Conservation (phyloP, 2,329 filamentous ascomycete species). For the Grosmannia serpens region DNA sequence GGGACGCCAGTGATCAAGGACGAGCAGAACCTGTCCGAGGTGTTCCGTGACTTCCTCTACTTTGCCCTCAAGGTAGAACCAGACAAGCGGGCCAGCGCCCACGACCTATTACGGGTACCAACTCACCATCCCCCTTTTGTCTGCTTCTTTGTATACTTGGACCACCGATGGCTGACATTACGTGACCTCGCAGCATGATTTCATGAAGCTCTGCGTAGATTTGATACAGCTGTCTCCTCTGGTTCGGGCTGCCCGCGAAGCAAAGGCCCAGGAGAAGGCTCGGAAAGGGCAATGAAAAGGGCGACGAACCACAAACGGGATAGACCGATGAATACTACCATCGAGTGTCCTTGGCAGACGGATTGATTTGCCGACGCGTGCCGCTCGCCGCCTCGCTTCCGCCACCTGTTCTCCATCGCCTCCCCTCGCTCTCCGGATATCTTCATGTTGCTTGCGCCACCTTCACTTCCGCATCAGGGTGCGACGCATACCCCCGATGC, state of each 20-base stretch:
- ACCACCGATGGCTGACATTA: slow-evolving; percentile 5
- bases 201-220: slow-evolving; percentile 67
- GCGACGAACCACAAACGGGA: too few relatives aligned
- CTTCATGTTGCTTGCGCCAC: not conserved
- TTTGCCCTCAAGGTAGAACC: slow-evolving; percentile 94
- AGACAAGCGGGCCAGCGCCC: slow-evolving; percentile 89
- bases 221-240: slow-evolving; percentile 71
- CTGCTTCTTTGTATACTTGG: slow-evolving; percentile 4
- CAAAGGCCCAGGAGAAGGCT: slow-evolving; percentile 74
- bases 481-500: not conserved
- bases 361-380: not conserved
- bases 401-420: not conserved
- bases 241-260: slow-evolving; percentile 74
- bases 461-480: not conserved
- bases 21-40: slow-evolving; percentile 64
- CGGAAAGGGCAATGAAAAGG: slow-evolving; percentile 42
- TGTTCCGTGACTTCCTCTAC: slow-evolving; percentile 85
- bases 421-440: not conserved
- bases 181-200: slow-evolving; percentile 50
- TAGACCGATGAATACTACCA: too few relatives aligned
- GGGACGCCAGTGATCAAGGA: slow-evolving; percentile 94
- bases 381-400: not conserved
- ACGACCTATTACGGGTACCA: slow-evolving; percentile 81
- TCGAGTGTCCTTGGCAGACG: not conserved
- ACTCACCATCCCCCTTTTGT: not conserved